Base-by-base conservation (phyloP, 2,329 filamentous ascomycete species). In the Penicillium rolfsii region DNA sequence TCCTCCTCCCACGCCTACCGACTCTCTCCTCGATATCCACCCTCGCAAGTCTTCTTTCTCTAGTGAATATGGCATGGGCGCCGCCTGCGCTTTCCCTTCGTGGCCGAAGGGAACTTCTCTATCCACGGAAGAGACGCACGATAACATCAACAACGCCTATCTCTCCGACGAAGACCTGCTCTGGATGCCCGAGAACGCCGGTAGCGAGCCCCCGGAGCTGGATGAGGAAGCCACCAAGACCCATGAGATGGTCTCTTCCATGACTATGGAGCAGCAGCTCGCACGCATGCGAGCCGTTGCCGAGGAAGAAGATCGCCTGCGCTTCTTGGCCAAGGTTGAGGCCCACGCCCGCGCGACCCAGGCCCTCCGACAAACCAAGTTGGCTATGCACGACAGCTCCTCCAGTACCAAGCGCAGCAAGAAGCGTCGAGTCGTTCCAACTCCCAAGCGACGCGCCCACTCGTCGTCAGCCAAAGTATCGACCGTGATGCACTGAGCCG, bases 41-140 rank as follows among this genome's bases (percentile, higher is more conserved):
- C 77, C 77, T 9, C 76, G 76, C 71, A 79, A 78, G 64, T 76
- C 73, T 8, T 78, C 76, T 38, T 79, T 79, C 70, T 78, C 76
- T 26, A 73, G 67, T 28, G 67, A 73, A 36, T 72, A 73, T 58
- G 74, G 75, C 7, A 72, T 76, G 70, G 77, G 73, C 67, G 77
- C 73, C 30, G 72, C 76, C 55, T 80, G 77, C 61, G 77, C 77
- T 4, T 80, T 79, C 54, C 77, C 77, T 8, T 79, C 77, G 4
- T 80, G 77, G 77, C 77, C 77, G 49, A 79, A 79, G 70, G 67
- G 77, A 5, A 69, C 75, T 1, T 76, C 76, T 8, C 72, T 80
- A 22, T 70, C 74, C 49, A 73, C 61, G 62, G 67, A 66, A 56
- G 70, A 74, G 48, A 71, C 74, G 3, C 69, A 72, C 11, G 62